These are phyloP conservation scores for Populus alba DNA, from an alignment of 345 rosid species.

Conservation along the genomic window DNA sequence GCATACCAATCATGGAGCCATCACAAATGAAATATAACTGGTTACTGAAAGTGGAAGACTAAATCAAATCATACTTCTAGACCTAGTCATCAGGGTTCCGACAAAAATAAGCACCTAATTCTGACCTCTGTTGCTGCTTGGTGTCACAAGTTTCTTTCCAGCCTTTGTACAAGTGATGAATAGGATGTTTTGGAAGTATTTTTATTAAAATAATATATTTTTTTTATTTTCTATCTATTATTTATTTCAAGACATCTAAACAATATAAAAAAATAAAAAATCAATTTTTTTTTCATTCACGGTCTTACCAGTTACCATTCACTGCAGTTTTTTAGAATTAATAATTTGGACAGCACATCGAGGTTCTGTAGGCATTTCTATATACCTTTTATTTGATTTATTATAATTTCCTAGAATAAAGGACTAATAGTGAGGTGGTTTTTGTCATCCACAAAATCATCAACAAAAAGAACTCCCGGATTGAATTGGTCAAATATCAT, in stretches of 20 bases:
- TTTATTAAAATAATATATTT: too few species aligned
- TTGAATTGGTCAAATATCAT: neutral
- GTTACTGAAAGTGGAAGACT: neutral
- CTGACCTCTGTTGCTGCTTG: neutral
- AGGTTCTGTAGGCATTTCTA: too few species aligned
- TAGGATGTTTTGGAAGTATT: too few species aligned
- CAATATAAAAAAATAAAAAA: too few species aligned
- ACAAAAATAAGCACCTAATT: neutral
- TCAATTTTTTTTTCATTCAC: too few species aligned
- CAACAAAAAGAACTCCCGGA: neutral
- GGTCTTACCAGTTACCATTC: neutral
- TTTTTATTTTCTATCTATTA: too few species aligned
- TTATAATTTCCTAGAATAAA: neutral
- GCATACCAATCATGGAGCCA: neutral
- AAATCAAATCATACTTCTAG: neutral
- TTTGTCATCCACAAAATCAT: neutral
- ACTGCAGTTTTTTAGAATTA: neutral
- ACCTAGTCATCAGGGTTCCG: too few species aligned
- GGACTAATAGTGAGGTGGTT: neutral
- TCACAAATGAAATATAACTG: neutral
- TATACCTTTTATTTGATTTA: neutral
- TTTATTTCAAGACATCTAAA: too few species aligned
- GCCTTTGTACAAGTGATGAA: neutral
- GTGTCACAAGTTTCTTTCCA: neutral
- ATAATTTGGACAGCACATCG: neutral